A percentile compares a stretch with the other conserved stretches of the same genome.
These are phyloP conservation scores for Tuber magnatum DNA, from an alignment of 495 filamentous ascomycete species.

Conservation along the genomic window DNA sequence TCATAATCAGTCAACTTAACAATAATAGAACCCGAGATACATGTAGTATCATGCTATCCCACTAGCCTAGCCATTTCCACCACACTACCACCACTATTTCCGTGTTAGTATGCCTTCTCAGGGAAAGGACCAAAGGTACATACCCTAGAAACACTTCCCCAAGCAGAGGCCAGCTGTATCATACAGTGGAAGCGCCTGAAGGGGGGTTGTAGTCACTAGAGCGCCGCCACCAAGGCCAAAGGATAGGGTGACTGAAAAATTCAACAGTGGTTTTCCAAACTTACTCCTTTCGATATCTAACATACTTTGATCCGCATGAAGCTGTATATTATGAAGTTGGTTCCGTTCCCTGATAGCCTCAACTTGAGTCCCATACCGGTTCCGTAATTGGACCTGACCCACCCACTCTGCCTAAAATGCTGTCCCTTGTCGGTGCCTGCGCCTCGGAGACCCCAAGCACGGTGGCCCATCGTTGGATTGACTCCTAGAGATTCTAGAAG, in stretches of 20 bases:
- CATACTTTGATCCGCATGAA: slow-evolving; percentile 23
- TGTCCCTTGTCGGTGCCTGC: slow-evolving; percentile 40
- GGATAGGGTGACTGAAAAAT: neutral
- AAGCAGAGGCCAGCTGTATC: slow-evolving; percentile 5
- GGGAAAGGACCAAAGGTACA: neutral
- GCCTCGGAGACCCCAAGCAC: slow-evolving; percentile 44
- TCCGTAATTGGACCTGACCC: no score
- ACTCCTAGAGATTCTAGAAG: slow-evolving; percentile 49
- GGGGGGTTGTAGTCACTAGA: slow-evolving; percentile 7
- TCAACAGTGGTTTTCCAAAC: neutral
- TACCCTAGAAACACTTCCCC: slow-evolving; percentile 16
- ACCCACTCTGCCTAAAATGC: slow-evolving; percentile 45
- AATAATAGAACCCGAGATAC: slow-evolving; percentile 13
- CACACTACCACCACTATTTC: slow-evolving; percentile 17
- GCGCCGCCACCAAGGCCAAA: slow-evolving; percentile 7
- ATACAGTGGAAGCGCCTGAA: neutral
- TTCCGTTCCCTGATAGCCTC: slow-evolving; percentile 22
- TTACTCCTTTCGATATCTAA: neutral
- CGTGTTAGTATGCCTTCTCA: neutral
- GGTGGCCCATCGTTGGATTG: slow-evolving; percentile 51
- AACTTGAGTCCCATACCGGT: slow-evolving; percentile 47
- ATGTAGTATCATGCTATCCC: neutral
- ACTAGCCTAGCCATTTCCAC: slow-evolving; percentile 10
- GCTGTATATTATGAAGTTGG: slow-evolving; percentile 20
- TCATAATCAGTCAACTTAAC: neutral